These are phyloP conservation scores for Fusarium buxicola DNA, from an alignment of 2,329 filamentous ascomycete genomes.

Conservation along the genomic window DNA sequence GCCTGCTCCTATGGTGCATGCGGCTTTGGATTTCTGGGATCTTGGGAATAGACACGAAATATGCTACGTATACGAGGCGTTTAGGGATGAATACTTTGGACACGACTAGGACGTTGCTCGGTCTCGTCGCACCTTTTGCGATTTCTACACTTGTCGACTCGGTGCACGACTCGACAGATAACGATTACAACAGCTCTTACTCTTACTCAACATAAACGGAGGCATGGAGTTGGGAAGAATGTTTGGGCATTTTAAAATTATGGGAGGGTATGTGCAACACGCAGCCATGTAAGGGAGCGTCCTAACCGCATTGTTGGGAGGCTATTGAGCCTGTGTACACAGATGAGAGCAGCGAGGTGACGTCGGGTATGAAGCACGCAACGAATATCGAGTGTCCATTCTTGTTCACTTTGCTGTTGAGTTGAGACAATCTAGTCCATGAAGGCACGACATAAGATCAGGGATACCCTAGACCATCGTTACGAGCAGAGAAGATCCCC, in stretches of 20 bases:
- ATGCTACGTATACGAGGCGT: conserved; percentile 49
- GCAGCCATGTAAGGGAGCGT: conserved; percentile 1
- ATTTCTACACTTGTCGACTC: neutral
- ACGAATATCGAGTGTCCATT: neutral
- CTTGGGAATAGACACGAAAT: conserved; percentile 43
- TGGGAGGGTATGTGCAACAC: neutral
- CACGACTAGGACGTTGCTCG: conserved; percentile 5
- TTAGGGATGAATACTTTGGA: conserved; percentile 23
- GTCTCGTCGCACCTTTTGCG: neutral
- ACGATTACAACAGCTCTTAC: no score
- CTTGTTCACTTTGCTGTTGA: neutral
- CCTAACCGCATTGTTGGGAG: neutral
- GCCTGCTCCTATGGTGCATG: conserved; percentile 26
- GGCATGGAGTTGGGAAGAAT: conserved; percentile 6
- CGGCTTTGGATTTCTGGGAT: conserved; percentile 7
- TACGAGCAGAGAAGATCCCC: neutral
- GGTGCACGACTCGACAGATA: neutral
- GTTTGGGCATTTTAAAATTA: neutral
- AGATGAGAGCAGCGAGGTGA: conserved; percentile 15
- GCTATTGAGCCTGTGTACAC: conserved; percentile 1
- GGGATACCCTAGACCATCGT: neutral
- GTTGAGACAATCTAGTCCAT: neutral
- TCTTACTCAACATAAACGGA: conserved; percentile 5
- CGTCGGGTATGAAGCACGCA: conserved; percentile 16
- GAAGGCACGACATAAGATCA: no score